These are phyloP conservation scores for Cystobasidiaceae sp. DNA, from an alignment of 1,284 basidiomycete genomes.

Conservation along the genomic window DNA sequence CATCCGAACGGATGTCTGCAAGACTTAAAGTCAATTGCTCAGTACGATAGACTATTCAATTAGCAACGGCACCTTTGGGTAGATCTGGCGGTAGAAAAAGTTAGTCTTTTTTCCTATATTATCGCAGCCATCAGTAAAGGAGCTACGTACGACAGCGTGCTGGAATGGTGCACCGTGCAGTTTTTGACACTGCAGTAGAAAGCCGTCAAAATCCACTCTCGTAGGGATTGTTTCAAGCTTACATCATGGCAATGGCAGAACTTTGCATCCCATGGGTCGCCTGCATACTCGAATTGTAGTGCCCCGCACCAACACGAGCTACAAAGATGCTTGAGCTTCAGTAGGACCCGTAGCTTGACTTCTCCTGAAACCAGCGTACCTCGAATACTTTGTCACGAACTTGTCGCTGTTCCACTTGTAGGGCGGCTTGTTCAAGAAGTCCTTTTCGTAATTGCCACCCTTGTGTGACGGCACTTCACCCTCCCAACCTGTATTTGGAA, in stretches of 20 bases:
- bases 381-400: constrained; percentile 19
- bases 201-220: neutral
- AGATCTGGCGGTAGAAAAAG: constrained; percentile 6
- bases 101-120: neutral
- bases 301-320: constrained; percentile 30
- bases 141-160: constrained; percentile 28
- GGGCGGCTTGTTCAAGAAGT: constrained; percentile 32
- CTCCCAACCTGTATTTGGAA: constrained; percentile 32
- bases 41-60: neutral
- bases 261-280: constrained; percentile 28
- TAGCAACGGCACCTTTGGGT: constrained; percentile 11
- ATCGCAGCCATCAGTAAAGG: neutral
- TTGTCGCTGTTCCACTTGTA: constrained; percentile 30
- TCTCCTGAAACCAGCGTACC: neutral
- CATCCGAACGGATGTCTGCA: constrained; percentile 29
- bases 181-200: constrained; percentile 9
- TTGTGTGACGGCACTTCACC: constrained; percentile 29
- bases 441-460: constrained; percentile 30
- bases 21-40: neutral
- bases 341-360: neutral
- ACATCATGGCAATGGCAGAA: constrained; percentile 31
- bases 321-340: neutral
- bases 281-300: constrained; percentile 24
- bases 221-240: neutral
- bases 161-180: constrained; percentile 32